Evolutionary conservation across 208 protist genomes (phyloP), one percentile per base, ranked within the genome.

Genomic region (Leishmania tarentolae): DNA sequence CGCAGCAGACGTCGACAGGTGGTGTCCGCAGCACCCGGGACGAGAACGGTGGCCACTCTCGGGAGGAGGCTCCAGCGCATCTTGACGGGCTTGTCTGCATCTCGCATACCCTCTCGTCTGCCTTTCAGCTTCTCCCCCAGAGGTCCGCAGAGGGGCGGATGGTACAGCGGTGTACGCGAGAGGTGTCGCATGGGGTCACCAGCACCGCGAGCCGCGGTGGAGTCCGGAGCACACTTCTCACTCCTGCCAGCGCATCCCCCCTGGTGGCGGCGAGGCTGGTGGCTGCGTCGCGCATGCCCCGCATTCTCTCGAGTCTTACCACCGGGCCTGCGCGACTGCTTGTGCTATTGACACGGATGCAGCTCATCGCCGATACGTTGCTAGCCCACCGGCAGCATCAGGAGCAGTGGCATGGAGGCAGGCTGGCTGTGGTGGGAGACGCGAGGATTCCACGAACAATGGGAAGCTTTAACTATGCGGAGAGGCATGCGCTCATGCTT

Each of bases 71-170:
- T 31, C 72, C 71, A 19, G 83, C 88, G 40, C 83, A 77, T 3
- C 75, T 92, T 52, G 86, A 89, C 65, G 83, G 83, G 6, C 21
- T 89, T 46, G 75, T 92, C 47, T 91, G 86, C 73, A 52, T 92
- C 75, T 86, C 83, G 37, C 78, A 89, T 63, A 87, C 81, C 0
- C 80, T 88, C 40, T 89, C 88, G 11, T 89, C 88, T 8, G 73
- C 83, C 76, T 89, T 86, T 42, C 78, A 72, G 53, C 71, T 91
- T 65, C 70, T 86, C 15, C 83, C 83, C 3, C 50, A 83, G 71
- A 57, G 70, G 40, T 66, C 37, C 37, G 53, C 69, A 13, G 65
- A 72, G 15, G 19, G 73, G 50, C 24, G 82, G 19, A 56, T 21
- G 31, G 21, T 71, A 9, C 44, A 77, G 56, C 53, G 17, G 2